phyloP scores from a whole-genome alignment of 1,284 basidiomycete species.

The Tilletia horrida region DNA sequence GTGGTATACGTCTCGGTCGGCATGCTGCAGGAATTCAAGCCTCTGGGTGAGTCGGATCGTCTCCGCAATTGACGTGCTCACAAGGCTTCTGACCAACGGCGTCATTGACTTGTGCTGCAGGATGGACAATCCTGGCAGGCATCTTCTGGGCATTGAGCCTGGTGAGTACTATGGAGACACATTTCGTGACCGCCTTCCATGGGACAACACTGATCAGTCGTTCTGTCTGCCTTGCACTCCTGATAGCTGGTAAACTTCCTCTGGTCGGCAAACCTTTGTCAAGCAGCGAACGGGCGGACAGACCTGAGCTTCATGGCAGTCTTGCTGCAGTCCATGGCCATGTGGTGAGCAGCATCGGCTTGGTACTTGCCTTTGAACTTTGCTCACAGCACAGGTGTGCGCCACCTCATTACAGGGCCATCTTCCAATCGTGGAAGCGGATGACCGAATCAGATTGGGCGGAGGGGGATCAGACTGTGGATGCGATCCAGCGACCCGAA shows the following conservation, averaged over 20 bases:
- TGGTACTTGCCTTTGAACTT: background rate
- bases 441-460: constrained; percentile 15
- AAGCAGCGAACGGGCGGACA: background rate
- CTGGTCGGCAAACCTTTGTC: constrained; percentile 4
- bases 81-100: background rate
- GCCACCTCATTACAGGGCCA: background rate
- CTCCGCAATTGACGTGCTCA: background rate
- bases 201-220: background rate
- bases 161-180: background rate
- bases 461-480: constrained; percentile 4
- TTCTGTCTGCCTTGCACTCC: background rate
- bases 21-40: constrained; percentile 16
- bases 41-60: constrained; percentile 1
- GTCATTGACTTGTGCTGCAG: background rate
- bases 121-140: constrained; percentile 1
- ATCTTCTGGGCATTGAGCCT: background rate
- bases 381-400: background rate
- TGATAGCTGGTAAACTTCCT: constrained; percentile 12
- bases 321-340: constrained; percentile 3
- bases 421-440: constrained; percentile 12
- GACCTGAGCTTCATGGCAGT: background rate
- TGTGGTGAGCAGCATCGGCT: constrained; percentile 7
- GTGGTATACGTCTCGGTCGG: constrained; percentile 10
- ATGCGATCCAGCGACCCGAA: background rate
- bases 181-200: background rate